Evolutionary conservation across 371 early-diverging fungal genomes (phyloP).

Genomic region (Rhizomucor pusillus): DNA sequence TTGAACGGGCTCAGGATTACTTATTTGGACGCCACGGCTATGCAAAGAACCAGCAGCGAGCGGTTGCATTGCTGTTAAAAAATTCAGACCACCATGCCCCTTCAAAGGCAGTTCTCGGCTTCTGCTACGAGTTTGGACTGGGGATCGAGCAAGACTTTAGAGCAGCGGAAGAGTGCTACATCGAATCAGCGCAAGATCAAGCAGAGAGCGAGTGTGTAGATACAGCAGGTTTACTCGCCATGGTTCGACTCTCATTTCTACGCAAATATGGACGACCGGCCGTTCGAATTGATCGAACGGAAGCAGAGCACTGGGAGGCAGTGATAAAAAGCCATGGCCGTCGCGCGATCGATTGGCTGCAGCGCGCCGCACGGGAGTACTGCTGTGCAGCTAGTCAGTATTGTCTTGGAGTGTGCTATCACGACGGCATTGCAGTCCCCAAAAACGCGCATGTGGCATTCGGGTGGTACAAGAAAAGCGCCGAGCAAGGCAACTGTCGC

Average conservation of each 20-base stretch:
- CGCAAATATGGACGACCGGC: constrained; percentile 66
- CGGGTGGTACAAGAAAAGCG: constrained; percentile 47
- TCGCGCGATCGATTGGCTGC: constrained; percentile 44
- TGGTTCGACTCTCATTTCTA: constrained; percentile 58
- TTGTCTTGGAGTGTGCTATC: constrained; percentile 63
- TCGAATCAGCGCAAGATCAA: too few species aligned
- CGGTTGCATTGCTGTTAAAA: constrained; percentile 36
- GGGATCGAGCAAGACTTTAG: too few species aligned
- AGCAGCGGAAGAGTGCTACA: too few species aligned
- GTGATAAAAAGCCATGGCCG: constrained; percentile 12
- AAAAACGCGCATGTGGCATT: constrained; percentile 46
- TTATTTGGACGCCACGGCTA: constrained; percentile 50
- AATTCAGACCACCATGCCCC: too few species aligned
- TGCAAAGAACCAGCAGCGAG: constrained; percentile 31
- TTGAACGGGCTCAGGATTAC: constrained; percentile 21
- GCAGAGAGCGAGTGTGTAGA: too few species aligned
- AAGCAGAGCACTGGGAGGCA: constrained; percentile 56
- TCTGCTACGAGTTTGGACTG: constrained; percentile 73
- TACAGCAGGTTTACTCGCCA: constrained; percentile 37
- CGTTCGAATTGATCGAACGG: constrained; percentile 60
- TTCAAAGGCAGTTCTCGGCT: constrained; percentile 38
- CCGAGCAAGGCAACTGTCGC: constrained; percentile 53
- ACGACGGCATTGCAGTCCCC: constrained; percentile 56
- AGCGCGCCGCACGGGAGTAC: constrained; percentile 41
- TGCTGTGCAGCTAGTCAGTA: constrained; percentile 31